Evolutionary conservation across 2,329 filamentous ascomycete species (phyloP).

Genomic region (Thielaviopsis punctulata): DNA sequence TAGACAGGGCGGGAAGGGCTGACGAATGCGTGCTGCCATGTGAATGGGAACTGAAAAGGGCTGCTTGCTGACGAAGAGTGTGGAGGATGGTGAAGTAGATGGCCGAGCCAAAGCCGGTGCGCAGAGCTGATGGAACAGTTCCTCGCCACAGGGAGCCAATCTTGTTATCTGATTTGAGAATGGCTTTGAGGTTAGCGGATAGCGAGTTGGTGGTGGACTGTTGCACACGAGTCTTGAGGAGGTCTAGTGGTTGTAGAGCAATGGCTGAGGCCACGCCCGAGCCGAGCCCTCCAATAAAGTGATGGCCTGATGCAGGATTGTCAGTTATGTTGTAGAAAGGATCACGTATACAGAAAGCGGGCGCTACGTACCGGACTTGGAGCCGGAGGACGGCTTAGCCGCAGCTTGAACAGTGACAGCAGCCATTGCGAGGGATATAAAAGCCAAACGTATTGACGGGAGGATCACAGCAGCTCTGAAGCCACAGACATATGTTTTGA

Average conservation of each 20-base stretch:
- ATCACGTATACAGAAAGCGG: neutral
- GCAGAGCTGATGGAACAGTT: slow-evolving; percentile 77
- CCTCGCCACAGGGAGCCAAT: slow-evolving; percentile 77
- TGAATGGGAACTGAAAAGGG: neutral
- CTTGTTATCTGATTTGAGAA: slow-evolving; percentile 34
- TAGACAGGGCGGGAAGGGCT: slow-evolving; percentile 63
- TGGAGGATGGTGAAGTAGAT: slow-evolving; percentile 89
- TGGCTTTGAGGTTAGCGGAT: slow-evolving; percentile 43
- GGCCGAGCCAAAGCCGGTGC: slow-evolving; percentile 82
- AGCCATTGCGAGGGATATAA: slow-evolving; percentile 4
- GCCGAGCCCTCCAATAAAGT: slow-evolving; percentile 74
- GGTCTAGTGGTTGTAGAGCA: slow-evolving; percentile 83
- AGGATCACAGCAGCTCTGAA: neutral
- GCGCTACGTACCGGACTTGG: slow-evolving; percentile 9
- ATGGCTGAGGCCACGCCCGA: slow-evolving; percentile 80
- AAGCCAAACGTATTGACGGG: neutral
- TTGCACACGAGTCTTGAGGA: slow-evolving; percentile 91
- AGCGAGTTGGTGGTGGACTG: slow-evolving; percentile 63
- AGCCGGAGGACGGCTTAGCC: slow-evolving; percentile 5
- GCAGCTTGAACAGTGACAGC: slow-evolving; percentile 1
- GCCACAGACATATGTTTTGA: neutral
- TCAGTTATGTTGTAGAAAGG: neutral
- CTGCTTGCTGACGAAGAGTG: slow-evolving; percentile 38
- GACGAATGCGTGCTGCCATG: slow-evolving; percentile 33
- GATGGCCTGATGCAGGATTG: slow-evolving; percentile 40